Base-by-base conservation (phyloP, 495 filamentous ascomycete genomes). In the Penicillium lagena region DNA sequence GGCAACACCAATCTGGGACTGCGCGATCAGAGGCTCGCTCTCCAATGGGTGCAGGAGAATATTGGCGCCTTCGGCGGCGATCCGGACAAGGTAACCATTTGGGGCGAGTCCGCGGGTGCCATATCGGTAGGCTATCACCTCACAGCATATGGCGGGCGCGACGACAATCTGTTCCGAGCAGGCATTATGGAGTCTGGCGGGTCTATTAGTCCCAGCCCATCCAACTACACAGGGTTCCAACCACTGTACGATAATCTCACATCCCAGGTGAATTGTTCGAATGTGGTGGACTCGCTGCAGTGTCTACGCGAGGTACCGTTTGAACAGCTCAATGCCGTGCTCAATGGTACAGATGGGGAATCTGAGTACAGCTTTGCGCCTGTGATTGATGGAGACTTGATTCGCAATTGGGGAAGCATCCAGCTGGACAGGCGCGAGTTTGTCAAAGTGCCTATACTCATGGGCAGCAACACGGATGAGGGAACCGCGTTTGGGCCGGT, bases 91-190 rank as follows among this genome's bases (percentile, higher is more conserved):
- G 79, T 88, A 12, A 86, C 82, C 31, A 83, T 87, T 50, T 84
- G 80, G 76, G 85, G 83, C 40, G 81, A 87, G 49, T 75, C 67
- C 1, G 75, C 77, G 2, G 78, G 80, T 10, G 79, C 61, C n/a
- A 65, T 71, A 35, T 75, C 69, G 30, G 69, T 82, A 9, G 75
- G 69, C 1, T 58, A 56, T 11, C 80, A 83, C 34, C 53, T 81
- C 12, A 59, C 68, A 10, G 69, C 76, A 8, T 79, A 77, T 37
- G 70, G 67, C 17, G 76, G 76, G 29, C 60, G 63, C 27, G 64
- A 73, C 42, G 71, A 72, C 42, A 60, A 58, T 5, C 53, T 72
- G 3, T 75, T 71, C 42, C 61, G 63, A 29, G 63, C 52, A n/a
- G 73, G 62, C 2, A 78, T 78, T 12, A 60, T 72, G 42, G 55